Base-by-base conservation (phyloP, 495 filamentous ascomycete genomes). In the Xylaria sp. region DNA sequence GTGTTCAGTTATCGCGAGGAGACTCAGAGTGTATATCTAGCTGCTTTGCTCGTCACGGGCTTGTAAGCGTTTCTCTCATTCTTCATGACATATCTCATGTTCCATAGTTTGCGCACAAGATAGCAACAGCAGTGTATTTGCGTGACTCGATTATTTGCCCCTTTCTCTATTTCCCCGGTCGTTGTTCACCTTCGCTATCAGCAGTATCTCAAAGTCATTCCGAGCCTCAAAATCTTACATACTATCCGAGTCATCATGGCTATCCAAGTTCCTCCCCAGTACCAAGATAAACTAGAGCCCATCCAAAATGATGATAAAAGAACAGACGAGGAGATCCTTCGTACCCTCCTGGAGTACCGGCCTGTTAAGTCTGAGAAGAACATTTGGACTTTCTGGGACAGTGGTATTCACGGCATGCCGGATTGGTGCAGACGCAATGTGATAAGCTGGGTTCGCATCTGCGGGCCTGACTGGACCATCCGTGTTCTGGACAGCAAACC, bases 311-410 rank as follows among this genome's bases (percentile, higher is more conserved):
- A 37, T 33, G 64, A 67, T n/a, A 67, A 24, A 29, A 55, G 64
- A 29, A 67, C 64, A 19, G 64, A 67, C 35, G 48, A 67, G 8
- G 64, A 67, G 48, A 67, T 67, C 40, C 31, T 67, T 6, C 43
- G 29, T 35, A 2, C 33, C 3, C 48, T 67, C 29, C 14, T 15
- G 21, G 33, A 55, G 6, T 67, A 29, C 21, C 46, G 43, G 24
- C 73, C 75, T 3, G 68, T 78, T 8, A 77, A 71, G 40, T 76
- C 72, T 14, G 78, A 78, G 59, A 80, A 77, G 68, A 80, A 80
- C 46, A 68, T 80, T 41, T 80, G 78, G 78, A 59, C 72, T 21
- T 80, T 70, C 62, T 80, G 78, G 78, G 73, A 80, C 41, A 72
- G 74, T 2, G 78, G 76, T 6, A 46, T 80, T 15, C 11, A 46